phyloP scores from a whole-genome alignment of 2,329 filamentous ascomycete species.

The Annulohypoxylon truncatum region DNA sequence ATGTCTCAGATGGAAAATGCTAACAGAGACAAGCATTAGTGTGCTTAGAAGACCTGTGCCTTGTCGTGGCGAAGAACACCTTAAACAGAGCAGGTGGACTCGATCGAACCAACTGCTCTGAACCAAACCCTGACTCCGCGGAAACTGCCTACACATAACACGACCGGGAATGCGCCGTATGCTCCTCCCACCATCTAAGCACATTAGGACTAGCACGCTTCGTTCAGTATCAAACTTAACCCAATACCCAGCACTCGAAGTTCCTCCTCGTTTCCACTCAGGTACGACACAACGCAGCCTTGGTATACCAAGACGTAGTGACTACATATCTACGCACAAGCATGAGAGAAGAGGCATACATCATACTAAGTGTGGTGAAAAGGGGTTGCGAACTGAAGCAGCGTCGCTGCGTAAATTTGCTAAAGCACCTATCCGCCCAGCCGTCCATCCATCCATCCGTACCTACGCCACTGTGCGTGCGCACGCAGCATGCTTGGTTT shows the following conservation, averaged over 20 bases:
- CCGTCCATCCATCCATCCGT: background rate
- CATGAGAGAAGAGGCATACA: background rate
- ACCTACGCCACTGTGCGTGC: background rate
- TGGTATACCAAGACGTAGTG: background rate
- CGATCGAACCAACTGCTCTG: background rate
- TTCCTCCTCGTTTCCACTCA: too few relatives aligned
- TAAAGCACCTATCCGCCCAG: background rate
- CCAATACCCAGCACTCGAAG: background rate
- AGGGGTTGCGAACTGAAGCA: background rate
- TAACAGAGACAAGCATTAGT: background rate
- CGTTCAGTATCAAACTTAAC: background rate
- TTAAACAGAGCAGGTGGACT: background rate
- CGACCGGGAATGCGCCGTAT: background rate
- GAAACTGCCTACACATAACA: background rate
- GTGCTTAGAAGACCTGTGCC: too few relatives aligned
- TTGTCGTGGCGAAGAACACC: background rate
- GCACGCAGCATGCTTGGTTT: constrained; percentile 10
- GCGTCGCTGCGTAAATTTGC: constrained; percentile 6
- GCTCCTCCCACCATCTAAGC: background rate
- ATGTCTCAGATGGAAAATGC: background rate
- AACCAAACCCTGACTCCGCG: background rate
- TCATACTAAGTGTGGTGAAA: background rate
- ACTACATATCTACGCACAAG: background rate
- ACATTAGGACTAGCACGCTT: background rate
- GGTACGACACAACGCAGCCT: background rate